Evolutionary conservation across 257 asterid species (phyloP), one percentile per base, ranked within the genome.

Genomic region (Capsicum rhomboideum): DNA sequence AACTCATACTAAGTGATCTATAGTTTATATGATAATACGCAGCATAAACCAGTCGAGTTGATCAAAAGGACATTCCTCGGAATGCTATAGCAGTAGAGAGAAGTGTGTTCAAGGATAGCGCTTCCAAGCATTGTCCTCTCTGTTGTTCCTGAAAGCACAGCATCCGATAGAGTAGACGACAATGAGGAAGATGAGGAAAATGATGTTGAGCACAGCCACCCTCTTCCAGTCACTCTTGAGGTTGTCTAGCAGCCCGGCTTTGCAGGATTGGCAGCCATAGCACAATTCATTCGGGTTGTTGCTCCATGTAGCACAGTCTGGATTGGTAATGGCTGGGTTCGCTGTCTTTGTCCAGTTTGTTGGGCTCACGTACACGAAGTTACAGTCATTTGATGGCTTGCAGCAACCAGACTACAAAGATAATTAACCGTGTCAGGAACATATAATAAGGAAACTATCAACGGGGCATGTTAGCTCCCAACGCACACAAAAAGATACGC

Each of bases 341-440:
- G 83, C 1, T 21, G 84, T 10, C 4, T 6, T 85, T 8, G 92
- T 92, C 99, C 99, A 96, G 87, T 91, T 94, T 12, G 99, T 94
- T 2, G 98, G 98, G 88, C 87, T 89, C 9, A 91, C 91, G 2
- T 94, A 96, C 53, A 34, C 58, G 85, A 94, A 96, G 67, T 89
- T 88, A 87, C 99, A 96, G 83, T 87, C 93, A 10, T 86, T 63
- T 1, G 99, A 88, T 49, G 99, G 99, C 89, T 96, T 96, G 82
- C 98, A 96, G 93, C 99, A 96, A 71, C 99, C 99, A 53, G 99
- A 96, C 99, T 96, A 91, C 83, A 80, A 40, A 37, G 20, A 10
- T 20, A 66, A 2, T 56, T 59, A 56, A 42, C 28, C 83, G 4
- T 18, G 72, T 80, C 59, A 80, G 4, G 64, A 16, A 16, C 58